Base-by-base conservation (phyloP, 1,284 basidiomycete species). In the Moesziomyces aphidis region DNA sequence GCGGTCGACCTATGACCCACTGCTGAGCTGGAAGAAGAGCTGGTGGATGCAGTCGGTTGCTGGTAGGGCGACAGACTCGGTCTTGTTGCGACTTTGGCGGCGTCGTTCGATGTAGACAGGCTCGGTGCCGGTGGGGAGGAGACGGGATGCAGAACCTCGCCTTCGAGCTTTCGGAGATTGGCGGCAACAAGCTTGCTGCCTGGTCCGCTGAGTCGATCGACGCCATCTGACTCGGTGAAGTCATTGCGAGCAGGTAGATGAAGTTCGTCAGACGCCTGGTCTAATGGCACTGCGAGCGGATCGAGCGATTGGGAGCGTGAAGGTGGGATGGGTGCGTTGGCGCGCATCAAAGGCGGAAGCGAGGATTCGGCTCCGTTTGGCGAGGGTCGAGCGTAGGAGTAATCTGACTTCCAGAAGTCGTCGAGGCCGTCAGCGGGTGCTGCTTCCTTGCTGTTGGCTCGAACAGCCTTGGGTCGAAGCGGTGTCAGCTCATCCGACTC, bases 261-360 rank as follows among this genome's bases (percentile, higher is more conserved):
- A 15, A 19, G 39, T 42, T 19, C 39, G 39, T 42, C 39, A 2
- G 39, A 42, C 17, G 7, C 39, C 39, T 28, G 17, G 26, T 57
- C 48, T 10, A 65, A 26, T 1, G 63, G 59, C 4, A 21, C 56
- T 19, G 62, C 59, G 31, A 62, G 49, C 1, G 63, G 60, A 52
- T 71, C 69, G 15, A 72, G 62, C 36, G 69, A 72, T 34, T 66
- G 58, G 9, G 69, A 72, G 7, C 69, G 36, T 6, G 69, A 72
- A 2, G 69, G 69, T 17, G 69, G 60, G n/a, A 72, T 72, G 15
- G 62, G 69, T 15, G 60, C 59, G 39, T 66, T 55, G n/a, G 59
- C 58, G 9, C 55, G 69, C 63, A 72, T 55, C 31, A 72, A 24
- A 17, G 69, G 69, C 17, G 69, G 69, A 22, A 72, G 52, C 19